Percentiles rank a stretch among this genome's conserved stretches.
Evolutionary conservation across 2,329 filamentous ascomycete genomes (phyloP).

Genomic region (Rhexocercosporidium sp.): DNA sequence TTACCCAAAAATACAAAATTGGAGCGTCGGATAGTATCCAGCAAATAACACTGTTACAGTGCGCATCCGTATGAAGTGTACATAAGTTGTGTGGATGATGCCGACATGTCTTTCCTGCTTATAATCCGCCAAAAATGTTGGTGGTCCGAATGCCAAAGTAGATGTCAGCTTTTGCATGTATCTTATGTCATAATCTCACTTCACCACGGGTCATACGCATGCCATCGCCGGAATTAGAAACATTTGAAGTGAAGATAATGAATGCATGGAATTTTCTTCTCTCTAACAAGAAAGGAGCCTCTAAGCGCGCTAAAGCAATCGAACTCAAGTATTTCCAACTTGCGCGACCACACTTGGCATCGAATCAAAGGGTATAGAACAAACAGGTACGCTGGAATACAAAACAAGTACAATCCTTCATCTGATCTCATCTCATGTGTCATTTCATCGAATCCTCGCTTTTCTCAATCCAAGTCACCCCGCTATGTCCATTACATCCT

Average conservation of each 20-base stretch:
- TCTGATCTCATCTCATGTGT: not conserved
- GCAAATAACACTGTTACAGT: too few species aligned
- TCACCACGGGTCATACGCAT: too few species aligned
- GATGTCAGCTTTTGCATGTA: too few species aligned
- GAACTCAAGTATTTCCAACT: not conserved
- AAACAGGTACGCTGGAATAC: constrained; percentile 11
- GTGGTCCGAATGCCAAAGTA: too few species aligned
- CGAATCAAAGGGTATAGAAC: constrained; percentile 28
- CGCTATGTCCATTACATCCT: not conserved
- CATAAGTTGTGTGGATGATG: too few species aligned
- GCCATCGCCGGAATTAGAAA: too few species aligned
- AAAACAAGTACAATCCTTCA: constrained; percentile 2
- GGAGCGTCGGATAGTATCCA: too few species aligned
- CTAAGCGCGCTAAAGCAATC: not conserved
- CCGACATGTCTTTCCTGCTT: too few species aligned
- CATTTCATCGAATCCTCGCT: not conserved
- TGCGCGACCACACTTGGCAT: constrained; percentile 5
- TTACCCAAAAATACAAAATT: too few species aligned
- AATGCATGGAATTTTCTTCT: not conserved
- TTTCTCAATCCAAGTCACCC: not conserved
- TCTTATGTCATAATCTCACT: too few species aligned
- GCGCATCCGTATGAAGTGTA: too few species aligned
- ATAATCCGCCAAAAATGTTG: too few species aligned
- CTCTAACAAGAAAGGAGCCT: not conserved
- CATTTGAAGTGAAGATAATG: not conserved